Base-by-base conservation (phyloP, 768 basidiomycete genomes). In the Artomyces pyxidatus region DNA sequence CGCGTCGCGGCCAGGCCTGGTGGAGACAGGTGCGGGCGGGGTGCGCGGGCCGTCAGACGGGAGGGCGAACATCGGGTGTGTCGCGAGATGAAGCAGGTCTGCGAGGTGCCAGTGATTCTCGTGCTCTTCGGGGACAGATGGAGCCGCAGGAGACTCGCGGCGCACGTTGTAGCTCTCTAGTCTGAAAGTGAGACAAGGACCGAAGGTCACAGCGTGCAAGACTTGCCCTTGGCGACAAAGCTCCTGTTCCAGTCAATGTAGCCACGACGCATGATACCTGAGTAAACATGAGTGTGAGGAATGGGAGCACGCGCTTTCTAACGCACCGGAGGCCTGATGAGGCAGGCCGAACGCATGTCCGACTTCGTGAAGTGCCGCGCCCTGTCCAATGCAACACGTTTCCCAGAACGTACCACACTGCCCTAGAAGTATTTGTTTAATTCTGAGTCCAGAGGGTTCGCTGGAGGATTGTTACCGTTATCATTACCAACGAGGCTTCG, bases 81-180 rank as follows among this genome's bases (percentile, higher is more conserved):
- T n/a, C 27, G 42, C 42, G 42, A 43, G 27, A 14, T 43, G 42
- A 8, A 43, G 42, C 42, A 43, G 23, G 42, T 43, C 42, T 1
- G 42, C 42, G 23, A 43, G 42, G 27, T 43, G 42, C 22, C 21
- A 43, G 25, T 28, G 42, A 26, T 43, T 43, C 42, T 43, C 42
- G 21, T 10, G 10, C 42, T 43, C 27, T 12, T 10, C 42, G 16
- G 42, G 42, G 14, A 43, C 42, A n/a, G 22, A 26, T 14, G 23
- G 16, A 3, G 42, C 42, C 5, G 42, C 42, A 19, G 42, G 42
- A 9, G 42, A 43, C 23, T 43, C 28, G 3, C 42, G 22, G 22
- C 42, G 42, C 5, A 26, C 42, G 16, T 28, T 43, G 42, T 43
- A 43, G 42, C 42, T 43, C 19, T 43, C 42, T 43, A 26, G 5